Percentiles rank a stretch among this genome's conserved stretches.
These are phyloP conservation scores for Obba rivulosa DNA, from an alignment of 768 basidiomycete species.

Conservation along the genomic window DNA sequence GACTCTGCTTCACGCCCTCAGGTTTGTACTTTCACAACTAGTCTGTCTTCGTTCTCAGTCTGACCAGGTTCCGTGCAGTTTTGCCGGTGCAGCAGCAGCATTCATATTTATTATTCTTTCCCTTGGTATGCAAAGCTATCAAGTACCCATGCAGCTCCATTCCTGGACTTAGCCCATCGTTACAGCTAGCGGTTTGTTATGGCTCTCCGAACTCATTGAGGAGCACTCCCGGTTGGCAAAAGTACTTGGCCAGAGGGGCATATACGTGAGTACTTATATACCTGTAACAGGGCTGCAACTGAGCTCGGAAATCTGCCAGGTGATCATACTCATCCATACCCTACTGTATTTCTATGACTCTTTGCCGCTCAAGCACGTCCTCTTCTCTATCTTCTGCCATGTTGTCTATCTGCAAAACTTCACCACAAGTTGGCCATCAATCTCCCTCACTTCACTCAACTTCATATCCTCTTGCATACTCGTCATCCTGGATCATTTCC, in stretches of 20 bases:
- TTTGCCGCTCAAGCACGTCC: slow-evolving; percentile 67
- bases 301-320: slow-evolving; percentile 37
- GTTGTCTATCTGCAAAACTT: slow-evolving; percentile 92
- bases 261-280: slow-evolving; percentile 59
- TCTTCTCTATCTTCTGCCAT: slow-evolving; percentile 83
- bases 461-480: slow-evolving; percentile 84
- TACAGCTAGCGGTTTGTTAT: slow-evolving; percentile 87
- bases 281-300: background rate
- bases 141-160: background rate
- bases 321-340: slow-evolving; percentile 71
- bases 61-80: slow-evolving; percentile 37
- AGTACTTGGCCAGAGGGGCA: slow-evolving; percentile 73
- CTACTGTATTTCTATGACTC: slow-evolving; percentile 76
- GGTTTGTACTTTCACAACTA: slow-evolving; percentile 2
- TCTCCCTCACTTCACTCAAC: slow-evolving; percentile 78
- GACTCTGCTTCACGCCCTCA: slow-evolving; percentile 14
- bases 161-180: slow-evolving; percentile 8
- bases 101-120: slow-evolving; percentile 91
- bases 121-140: slow-evolving; percentile 51
- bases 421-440: slow-evolving; percentile 84
- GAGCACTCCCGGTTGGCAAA: slow-evolving; percentile 87
- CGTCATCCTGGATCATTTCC: slow-evolving; percentile 87
- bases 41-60: too few species aligned
- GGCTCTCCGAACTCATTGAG: slow-evolving; percentile 93
- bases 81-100: slow-evolving; percentile 68